Conservation (phyloP, 352 stramenopile genomes). For the Phytopythium montanum region DNA sequence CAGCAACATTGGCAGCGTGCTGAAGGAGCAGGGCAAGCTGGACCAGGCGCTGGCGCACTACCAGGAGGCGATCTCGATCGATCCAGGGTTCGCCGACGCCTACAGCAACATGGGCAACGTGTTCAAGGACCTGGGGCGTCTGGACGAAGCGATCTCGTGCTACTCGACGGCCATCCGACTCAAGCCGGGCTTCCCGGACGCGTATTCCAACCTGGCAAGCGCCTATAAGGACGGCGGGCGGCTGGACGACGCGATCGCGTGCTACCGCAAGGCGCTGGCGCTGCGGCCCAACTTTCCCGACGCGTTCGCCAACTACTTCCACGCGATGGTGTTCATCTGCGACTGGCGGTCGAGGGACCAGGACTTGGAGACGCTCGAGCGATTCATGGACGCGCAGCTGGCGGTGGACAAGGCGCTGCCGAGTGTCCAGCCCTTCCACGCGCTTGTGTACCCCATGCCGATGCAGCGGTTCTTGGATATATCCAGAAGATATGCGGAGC, state of each 20-base stretch:
- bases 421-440: conserved; percentile 92
- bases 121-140: conserved; percentile 88
- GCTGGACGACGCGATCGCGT: conserved; percentile 89
- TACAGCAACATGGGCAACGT: conserved; percentile 95
- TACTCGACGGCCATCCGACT: conserved; percentile 90
- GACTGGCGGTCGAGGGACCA: conserved; percentile 86
- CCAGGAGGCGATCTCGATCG: conserved; percentile 91
- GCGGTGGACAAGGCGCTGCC: conserved; percentile 60
- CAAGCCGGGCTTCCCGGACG: conserved; percentile 88
- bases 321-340: conserved; percentile 91
- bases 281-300: conserved; percentile 90
- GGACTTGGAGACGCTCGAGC: conserved; percentile 70
- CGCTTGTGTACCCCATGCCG: conserved; percentile 87
- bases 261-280: conserved; percentile 90
- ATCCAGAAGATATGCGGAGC: conserved; percentile 69
- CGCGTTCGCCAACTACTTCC: conserved; percentile 91
- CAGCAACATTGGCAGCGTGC: conserved; percentile 92
- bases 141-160: conserved; percentile 89
- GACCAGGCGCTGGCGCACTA: conserved; percentile 94
- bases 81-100: conserved; percentile 89
- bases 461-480: conserved; percentile 79
- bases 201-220: conserved; percentile 90
- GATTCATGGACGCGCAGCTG: conserved; percentile 64
- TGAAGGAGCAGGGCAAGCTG: conserved; percentile 93
- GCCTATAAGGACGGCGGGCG: conserved; percentile 91